Percentiles rank a stretch among this genome's conserved stretches.
Conservation (phyloP, 2,329 filamentous ascomycete genomes). For the Epicoccum nigrum region DNA sequence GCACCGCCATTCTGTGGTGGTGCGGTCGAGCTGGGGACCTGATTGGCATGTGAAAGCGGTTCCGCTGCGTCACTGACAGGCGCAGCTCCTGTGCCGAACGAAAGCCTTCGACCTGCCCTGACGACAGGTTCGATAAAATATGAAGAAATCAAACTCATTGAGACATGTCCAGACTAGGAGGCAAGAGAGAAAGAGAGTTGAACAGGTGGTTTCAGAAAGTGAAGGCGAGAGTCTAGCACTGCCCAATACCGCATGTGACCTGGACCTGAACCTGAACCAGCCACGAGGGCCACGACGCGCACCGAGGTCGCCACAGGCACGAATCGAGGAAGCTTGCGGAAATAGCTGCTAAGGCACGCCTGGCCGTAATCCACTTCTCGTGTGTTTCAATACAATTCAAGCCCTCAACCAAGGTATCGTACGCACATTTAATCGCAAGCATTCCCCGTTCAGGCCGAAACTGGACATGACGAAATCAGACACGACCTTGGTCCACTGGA, state of each 20-base stretch:
- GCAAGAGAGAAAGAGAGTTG: not conserved
- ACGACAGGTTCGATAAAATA: slow-evolving; percentile 50
- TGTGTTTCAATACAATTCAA: not conserved
- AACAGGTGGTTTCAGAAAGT: not conserved
- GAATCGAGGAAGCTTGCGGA: not conserved
- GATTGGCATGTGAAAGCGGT: slow-evolving; percentile 39
- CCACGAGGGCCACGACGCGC: slow-evolving; percentile 2
- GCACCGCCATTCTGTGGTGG: slow-evolving; percentile 9
- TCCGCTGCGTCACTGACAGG: slow-evolving; percentile 21
- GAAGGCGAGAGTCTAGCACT: slow-evolving; percentile 11
- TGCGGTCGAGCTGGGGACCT: slow-evolving; percentile 15
- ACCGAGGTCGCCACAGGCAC: slow-evolving; percentile 6
- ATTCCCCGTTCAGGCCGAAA: slow-evolving; percentile 8
- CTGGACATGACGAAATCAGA: slow-evolving; percentile 9
- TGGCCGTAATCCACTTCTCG: slow-evolving; percentile 1
- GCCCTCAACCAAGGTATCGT: not conserved
- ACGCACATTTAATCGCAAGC: slow-evolving; percentile 8
- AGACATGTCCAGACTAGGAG: slow-evolving; percentile 24
- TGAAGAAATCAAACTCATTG: slow-evolving; percentile 50
- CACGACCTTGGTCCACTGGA: not conserved
- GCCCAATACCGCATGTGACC: slow-evolving; percentile 14
- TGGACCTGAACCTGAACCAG: not conserved
- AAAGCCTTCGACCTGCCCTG: slow-evolving; percentile 49
- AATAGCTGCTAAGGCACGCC: not conserved
- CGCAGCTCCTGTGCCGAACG: slow-evolving; percentile 25